phyloP scores from a whole-genome alignment of 805 yeast species.

The Schizosaccharomyces cryophilus region DNA sequence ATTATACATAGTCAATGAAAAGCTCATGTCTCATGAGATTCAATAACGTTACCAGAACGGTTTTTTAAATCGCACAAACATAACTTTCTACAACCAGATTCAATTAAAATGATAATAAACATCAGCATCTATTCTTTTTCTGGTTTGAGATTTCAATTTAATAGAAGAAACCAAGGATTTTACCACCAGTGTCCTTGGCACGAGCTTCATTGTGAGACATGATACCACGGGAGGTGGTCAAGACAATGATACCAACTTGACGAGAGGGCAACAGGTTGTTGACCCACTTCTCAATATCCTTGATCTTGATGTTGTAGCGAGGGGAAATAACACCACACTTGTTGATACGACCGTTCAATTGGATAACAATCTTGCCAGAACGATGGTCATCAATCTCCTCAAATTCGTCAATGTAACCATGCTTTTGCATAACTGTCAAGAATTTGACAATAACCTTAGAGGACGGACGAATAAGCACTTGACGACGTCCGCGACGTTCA shows the following conservation, averaged over 20 bases:
- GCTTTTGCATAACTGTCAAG: slow-evolving; percentile 90
- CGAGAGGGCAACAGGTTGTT: slow-evolving; percentile 95
- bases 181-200: slow-evolving; percentile 98
- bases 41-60: too few relatives aligned
- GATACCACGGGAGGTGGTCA: slow-evolving; percentile 97
- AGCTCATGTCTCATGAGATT: too few relatives aligned
- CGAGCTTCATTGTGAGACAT: slow-evolving; percentile 99
- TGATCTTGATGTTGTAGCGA: slow-evolving; percentile 90
- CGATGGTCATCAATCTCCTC: slow-evolving; percentile 98
- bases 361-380: slow-evolving; percentile 91
- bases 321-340: slow-evolving; percentile 97
- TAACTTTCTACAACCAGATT: not conserved
- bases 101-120: not conserved
- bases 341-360: slow-evolving; percentile 93
- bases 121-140: not conserved
- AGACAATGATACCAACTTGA: slow-evolving; percentile 94
- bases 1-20: too few relatives aligned
- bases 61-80: not conserved
- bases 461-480: slow-evolving; percentile 92
- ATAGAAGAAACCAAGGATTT: slow-evolving; percentile 94
- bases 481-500: slow-evolving; percentile 97
- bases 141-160: slow-evolving; percentile 16
- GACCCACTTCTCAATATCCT: slow-evolving; percentile 94
- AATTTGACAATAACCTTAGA: slow-evolving; percentile 95
- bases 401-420: slow-evolving; percentile 95